Evolutionary conservation across 1,139 yeast genomes (phyloP), one percentile per base, ranked within the genome.

Genomic region (Wickerhamomyces sp.): DNA sequence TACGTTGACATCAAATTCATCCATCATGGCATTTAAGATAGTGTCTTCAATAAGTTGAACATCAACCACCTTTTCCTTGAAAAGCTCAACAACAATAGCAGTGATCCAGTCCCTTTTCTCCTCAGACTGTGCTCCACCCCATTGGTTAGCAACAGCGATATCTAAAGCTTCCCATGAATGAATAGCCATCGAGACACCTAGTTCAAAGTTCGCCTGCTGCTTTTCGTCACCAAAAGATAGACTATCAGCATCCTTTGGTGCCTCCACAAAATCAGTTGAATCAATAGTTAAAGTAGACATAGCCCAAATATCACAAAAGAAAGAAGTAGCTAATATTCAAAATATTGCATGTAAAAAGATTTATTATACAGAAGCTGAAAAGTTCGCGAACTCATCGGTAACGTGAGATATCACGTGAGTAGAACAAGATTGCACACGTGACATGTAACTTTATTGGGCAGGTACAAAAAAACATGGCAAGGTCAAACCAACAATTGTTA

Each of bases 71-170:
- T 65, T 72, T 39, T 74, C 82, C 16, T 64, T 60, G 56, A 90
- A 92, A 41, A 89, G 68, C 31, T 89, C 97, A 33, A 88, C 77
- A 3, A 90, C 76, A 16, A 86, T 70, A 5, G 89, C 95, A 4
- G 89, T 80, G 45, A 90, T 73, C 98, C 98, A 94, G 59, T 92
- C 98, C 56, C 99, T 74, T 62, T 92, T 92, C 35, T 87, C 97
- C 1, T 73, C 76, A 12, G 95, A 83, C 34, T 86, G 86, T 14
- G 95, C 78, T 2, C 98, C 99, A 44, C 98, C 99, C 98, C 98
- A 92, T 29, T 73, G 70, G 58, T 86, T 87, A n/a, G 79, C 95
- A n/a, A 94, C 98, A 0, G 98, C 98, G 1, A 87, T 82, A 38
- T 76, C 73, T 41, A 92, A 69, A 33, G 86, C 92, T 46, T 88